These are phyloP conservation scores for Rhododendron molle DNA, from an alignment of 148 eudicot genomes.

Conservation along the genomic window DNA sequence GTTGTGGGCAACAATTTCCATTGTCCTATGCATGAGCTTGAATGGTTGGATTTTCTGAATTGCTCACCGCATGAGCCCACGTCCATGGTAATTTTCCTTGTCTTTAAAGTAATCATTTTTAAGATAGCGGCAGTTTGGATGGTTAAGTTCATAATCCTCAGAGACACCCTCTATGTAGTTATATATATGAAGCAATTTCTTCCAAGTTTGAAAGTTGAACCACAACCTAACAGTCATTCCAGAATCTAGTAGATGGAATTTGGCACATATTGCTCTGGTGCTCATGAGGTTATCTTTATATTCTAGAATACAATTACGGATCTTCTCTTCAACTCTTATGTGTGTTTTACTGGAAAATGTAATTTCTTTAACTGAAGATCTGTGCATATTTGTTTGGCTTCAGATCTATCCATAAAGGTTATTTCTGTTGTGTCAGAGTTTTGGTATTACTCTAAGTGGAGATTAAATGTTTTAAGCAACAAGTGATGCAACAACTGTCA, in stretches of 20 bases:
- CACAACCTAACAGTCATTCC: not conserved
- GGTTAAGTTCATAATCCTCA: not conserved
- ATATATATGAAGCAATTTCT: not conserved
- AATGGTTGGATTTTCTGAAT: not conserved
- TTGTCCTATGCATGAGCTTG: not conserved
- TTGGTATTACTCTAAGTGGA: not conserved
- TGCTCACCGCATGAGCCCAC: not conserved
- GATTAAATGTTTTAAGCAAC: not conserved
- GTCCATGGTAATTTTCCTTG: conserved; percentile 8
- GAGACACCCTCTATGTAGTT: not conserved
- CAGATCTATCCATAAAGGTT: not conserved
- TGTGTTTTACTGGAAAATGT: not conserved
- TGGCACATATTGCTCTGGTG: not conserved
- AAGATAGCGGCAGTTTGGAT: not conserved
- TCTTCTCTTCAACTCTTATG: not conserved
- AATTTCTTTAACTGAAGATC: not conserved
- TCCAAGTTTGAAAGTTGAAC: not conserved
- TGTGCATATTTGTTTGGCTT: not conserved
- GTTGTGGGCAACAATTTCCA: not conserved
- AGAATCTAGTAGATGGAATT: not conserved
- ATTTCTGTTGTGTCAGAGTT: not conserved
- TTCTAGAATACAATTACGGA: not conserved
- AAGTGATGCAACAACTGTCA: not conserved
- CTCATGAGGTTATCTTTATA: not conserved
- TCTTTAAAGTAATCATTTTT: not conserved